Evolutionary conservation across 371 early-diverging fungal species (phyloP), one percentile per base, ranked within the genome.

Genomic region (Coemansia sp.): DNA sequence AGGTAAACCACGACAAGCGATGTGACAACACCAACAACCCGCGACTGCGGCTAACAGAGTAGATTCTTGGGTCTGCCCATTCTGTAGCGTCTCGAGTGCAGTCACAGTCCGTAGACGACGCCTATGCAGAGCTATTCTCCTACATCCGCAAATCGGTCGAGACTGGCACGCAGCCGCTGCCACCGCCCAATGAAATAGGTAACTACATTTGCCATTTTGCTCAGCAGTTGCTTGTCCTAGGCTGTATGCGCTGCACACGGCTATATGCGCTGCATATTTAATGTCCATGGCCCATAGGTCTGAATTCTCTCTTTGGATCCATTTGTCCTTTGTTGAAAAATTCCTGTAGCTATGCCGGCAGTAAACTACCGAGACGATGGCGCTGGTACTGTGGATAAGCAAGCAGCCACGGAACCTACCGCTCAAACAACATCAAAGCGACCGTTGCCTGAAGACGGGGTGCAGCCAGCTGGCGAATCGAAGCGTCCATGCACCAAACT

Each of bases 61-160:
- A 26, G 26, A 26, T 26, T 26, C 26, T 26, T 26, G 26, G 26
- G 26, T 26, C 26, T 26, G 26, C 26, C 26, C 26, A 26, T 36
- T 32, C n/a, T 26, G 35, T 52, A 52, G 53, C 14, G 14, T 14
- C n/a, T 10, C 53, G 6, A 14, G 8, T n/a, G 5, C 53, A 52
- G 36, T 2, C 53, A 20, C 35, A 4, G 1, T 38, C 65, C 16
- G 47, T 20, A 31, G 50, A 64, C 7, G 55, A 49, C 9, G 42
- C 48, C 54, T 68, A 68, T 47, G 30, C 47, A 14, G 41, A 32
- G 50, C 55, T 68, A 6, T 43, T 60, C 13, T 57, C 61, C 20
- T 69, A 69, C 34, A 69, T 69, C 8, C 49, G 55, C n/a, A 40
- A 43, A 38, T 59, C 61, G 6, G n/a, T 39, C 11, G n/a, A 45